Evolutionary conservation across 2,329 filamentous ascomycete species (phyloP), one percentile per base, ranked within the genome.

Genomic region (Calcarisporium arbuscula): DNA sequence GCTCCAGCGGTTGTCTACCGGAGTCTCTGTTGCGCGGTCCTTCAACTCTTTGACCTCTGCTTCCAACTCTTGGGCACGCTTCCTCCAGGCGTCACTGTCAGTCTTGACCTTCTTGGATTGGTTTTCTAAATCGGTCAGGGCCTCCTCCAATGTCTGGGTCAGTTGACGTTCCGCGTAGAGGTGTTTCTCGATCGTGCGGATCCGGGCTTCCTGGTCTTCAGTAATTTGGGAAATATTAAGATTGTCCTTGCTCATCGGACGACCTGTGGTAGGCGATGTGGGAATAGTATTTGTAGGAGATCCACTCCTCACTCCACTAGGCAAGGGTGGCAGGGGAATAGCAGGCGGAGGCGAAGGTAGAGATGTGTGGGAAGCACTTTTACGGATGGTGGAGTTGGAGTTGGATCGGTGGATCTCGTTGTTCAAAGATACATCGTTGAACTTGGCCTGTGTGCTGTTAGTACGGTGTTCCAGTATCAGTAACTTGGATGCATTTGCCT

Each of bases 141-240:
- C 92, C 62, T 96, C 90, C 60, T 98, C 92, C 25, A 98, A 74
- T 3, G 90, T 96, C 30, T 86, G 82, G 1, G 90, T 98, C 39
- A 98, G 80, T 59, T 96, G 90, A 57, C 94, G 94, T 69, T 98
- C 92, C 4, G 92, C 92, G 45, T 85, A 83, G 17, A 98, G 74
- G 54, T 96, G 88, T 68, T 95, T 96, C 69, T 98, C 90, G 43
- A 98, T 94, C 6, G 87, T 94, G 40, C 85, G 82, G 54, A 98
- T 94, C 44, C 89, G 88, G 28, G 86, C 85, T 57, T 98, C 92
- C 58, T 95, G 89, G 50, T 98, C 92, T 53, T 96, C 90, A 40
- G 90, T 78, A 45, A 94, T 74, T 51, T 95, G 89, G 32, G 81
- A 77, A 39, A 82, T 74, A 33, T 66, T 68, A 30, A 62, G 40